Base-by-base conservation (phyloP, 2,329 filamentous ascomycete genomes). In the Kalmusia sp. region DNA sequence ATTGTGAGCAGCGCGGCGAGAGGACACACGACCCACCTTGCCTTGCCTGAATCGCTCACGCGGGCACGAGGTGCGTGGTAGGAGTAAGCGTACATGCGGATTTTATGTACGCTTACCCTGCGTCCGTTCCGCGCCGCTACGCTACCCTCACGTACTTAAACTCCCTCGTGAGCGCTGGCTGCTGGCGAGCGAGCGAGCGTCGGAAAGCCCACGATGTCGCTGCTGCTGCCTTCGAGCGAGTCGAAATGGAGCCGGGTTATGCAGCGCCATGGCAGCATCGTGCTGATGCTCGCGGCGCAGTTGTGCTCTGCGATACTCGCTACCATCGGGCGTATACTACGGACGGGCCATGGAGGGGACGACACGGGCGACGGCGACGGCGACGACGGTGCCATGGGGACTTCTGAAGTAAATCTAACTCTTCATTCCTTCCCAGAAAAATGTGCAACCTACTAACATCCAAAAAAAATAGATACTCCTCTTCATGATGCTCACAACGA, bases 261-360 rank as follows among this genome's bases (percentile, higher is more conserved):
- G 22, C 33, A 47, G 6, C 21, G 44, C 8, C 44, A 47, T 24
- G 33, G 33, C 22, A 37, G 44, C 33, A 38, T 47, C 21, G 24
- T 28, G 11, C 44, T 47, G n/a, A 47, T 47, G 44, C 44, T 47
- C 3, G 17, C 33, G 9, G 44, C 44, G 2, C 44, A 47, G 24
- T 15, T 47, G 11, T 22, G 22, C 33, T 47, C 44, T 15, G 44
- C 44, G 1, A 38, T 47, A 3, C 44, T 47, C 4, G 21, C 44
- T 4, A 47, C 44, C 22, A 47, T 47, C 24, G 44, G 22, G 4
- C 44, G 44, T 5, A 14, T 47, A 2, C 44, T 47, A n/a, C 44
- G 44, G n/a, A 47, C 44, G 4, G 44, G 44, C 2, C 44, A 47
- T 9, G n/a, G n/a, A n/a, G n/a, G n/a, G n/a, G n/a, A n/a, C n/a